Evolutionary conservation across 2,329 filamentous ascomycete genomes (phyloP).

Genomic region (Cytospora paraplurivora): DNA sequence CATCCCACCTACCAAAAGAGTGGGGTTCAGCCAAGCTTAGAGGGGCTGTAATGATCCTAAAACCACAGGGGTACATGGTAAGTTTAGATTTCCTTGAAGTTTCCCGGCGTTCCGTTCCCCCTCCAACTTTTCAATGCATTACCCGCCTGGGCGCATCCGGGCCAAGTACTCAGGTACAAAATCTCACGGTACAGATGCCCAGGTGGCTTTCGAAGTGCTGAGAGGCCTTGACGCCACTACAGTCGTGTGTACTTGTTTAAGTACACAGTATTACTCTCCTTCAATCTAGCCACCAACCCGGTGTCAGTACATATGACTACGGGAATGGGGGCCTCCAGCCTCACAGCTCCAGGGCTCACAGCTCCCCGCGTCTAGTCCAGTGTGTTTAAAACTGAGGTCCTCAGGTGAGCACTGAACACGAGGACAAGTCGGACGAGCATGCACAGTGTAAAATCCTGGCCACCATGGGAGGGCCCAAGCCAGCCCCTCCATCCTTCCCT

Average conservation of each 20-base stretch:
- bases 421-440: constrained; percentile 16
- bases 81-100: background rate
- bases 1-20: constrained; percentile 25
- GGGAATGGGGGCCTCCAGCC: too few species aligned
- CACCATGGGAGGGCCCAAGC: constrained; percentile 17
- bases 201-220: background rate
- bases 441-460: constrained; percentile 18
- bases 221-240: background rate
- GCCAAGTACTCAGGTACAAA: background rate
- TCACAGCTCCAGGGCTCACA: constrained; percentile 3
- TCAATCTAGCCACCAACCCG: too few species aligned
- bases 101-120: background rate
- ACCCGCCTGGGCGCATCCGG: background rate
- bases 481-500: constrained; percentile 21
- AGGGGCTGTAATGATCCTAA: constrained; percentile 17
- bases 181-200: background rate
- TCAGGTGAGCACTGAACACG: constrained; percentile 23
- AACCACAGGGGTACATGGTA: constrained; percentile 6
- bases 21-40: constrained; percentile 26
- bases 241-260: background rate
- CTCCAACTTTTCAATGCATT: background rate
- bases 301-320: too few species aligned
- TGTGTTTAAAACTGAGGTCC: constrained; percentile 10
- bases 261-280: too few species aligned
- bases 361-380: constrained; percentile 1